Conservation (phyloP, 2,329 filamentous ascomycete genomes). For the Fusarium cyanostomum region DNA sequence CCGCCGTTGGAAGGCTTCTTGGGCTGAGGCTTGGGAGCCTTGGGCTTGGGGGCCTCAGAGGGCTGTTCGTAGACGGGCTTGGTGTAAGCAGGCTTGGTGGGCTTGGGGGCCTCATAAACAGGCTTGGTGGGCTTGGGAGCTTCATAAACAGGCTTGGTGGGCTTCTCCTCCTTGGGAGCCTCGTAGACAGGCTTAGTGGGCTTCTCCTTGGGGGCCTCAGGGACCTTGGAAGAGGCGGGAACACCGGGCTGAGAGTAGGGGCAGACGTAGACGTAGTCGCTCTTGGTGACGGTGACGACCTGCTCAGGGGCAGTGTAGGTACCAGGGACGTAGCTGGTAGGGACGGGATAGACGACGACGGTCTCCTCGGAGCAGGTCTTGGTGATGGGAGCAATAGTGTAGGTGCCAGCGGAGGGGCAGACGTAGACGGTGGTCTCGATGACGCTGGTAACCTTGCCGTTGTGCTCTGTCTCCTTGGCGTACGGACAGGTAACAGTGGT, state of each 20-base stretch:
- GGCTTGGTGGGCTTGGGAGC: slow-evolving; percentile 12
- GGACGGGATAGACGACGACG: slow-evolving; percentile 70
- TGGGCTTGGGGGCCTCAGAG: slow-evolving; percentile 39
- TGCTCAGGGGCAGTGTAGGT: slow-evolving; percentile 76
- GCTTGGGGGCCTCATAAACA: slow-evolving; percentile 14
- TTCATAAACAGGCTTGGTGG: slow-evolving; percentile 21
- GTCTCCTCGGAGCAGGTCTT: slow-evolving; percentile 65
- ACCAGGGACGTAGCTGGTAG: slow-evolving; percentile 72
- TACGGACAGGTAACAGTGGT: slow-evolving; percentile 78
- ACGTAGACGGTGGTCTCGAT: slow-evolving; percentile 76
- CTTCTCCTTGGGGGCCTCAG: slow-evolving; percentile 36
- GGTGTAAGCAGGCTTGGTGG: slow-evolving; percentile 17
- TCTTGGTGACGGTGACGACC: slow-evolving; percentile 74
- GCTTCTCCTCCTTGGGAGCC: slow-evolving; percentile 29
- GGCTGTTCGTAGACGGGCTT: slow-evolving; percentile 24
- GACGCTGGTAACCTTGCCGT: slow-evolving; percentile 69
- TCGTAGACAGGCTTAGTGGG: slow-evolving; percentile 30
- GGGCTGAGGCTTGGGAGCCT: slow-evolving; percentile 34
- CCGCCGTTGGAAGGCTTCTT: slow-evolving; percentile 40
- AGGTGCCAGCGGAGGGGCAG: slow-evolving; percentile 78
- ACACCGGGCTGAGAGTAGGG: slow-evolving; percentile 64
- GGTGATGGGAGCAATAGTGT: slow-evolving; percentile 76
- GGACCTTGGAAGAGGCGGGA: slow-evolving; percentile 42
- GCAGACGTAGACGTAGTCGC: slow-evolving; percentile 75
- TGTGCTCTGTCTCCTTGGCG: slow-evolving; percentile 68